Conservation (phyloP, 441 rosid species). For the Lepidium campestre region DNA sequence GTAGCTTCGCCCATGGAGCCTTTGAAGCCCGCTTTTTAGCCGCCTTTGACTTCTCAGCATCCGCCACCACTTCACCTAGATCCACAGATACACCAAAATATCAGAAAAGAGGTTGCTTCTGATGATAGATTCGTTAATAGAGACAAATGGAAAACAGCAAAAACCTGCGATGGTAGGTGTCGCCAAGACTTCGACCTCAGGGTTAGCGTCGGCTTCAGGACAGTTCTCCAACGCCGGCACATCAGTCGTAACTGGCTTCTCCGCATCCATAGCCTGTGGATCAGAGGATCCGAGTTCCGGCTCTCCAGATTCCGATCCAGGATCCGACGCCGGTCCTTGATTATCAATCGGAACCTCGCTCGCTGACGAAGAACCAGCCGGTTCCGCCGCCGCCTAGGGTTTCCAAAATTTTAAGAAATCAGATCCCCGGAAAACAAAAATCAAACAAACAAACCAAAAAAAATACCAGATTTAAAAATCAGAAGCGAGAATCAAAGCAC, state of each 20-base stretch:
- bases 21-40: conserved; percentile 53
- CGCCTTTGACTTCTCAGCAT: conserved; percentile 53
- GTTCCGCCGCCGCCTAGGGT: conserved; percentile 44
- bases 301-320: conserved; percentile 48
- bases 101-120: not conserved
- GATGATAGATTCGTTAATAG: not conserved
- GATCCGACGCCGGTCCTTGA: conserved; percentile 42
- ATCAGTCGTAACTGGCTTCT: conserved; percentile 39
- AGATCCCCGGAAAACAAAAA: not conserved
- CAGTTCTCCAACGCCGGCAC: conserved; percentile 41
- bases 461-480: conserved; percentile 29
- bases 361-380: conserved; percentile 47
- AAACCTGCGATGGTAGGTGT: conserved; percentile 58
- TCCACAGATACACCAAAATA: conserved; percentile 18
- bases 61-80: conserved; percentile 44
- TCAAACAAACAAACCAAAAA: not conserved
- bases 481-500: not conserved
- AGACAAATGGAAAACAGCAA: conserved; percentile 18
- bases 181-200: conserved; percentile 44
- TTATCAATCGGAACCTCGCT: conserved; percentile 45
- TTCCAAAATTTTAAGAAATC: conserved; percentile 1
- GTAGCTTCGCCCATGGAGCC: conserved; percentile 85
- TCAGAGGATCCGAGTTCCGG: conserved; percentile 64
- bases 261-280: conserved; percentile 43
- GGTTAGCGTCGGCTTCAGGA: conserved; percentile 44